Evolutionary conservation across 163 green algal species (phyloP).

Genomic region (Prototheca stagnorum): DNA sequence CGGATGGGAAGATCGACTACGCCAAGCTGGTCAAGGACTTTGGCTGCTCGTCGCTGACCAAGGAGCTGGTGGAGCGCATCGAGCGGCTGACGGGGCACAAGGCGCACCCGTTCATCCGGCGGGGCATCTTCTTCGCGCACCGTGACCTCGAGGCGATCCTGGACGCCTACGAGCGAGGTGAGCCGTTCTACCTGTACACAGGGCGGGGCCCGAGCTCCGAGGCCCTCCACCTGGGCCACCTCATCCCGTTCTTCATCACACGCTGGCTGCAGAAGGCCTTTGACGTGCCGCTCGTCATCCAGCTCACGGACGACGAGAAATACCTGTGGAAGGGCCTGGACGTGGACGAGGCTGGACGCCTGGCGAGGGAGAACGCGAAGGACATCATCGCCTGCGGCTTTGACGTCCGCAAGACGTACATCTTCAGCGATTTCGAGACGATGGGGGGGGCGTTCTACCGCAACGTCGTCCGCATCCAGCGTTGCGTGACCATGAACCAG

Average conservation of each 20-base stretch:
- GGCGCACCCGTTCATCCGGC: constrained; percentile 83
- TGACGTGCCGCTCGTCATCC: constrained; percentile 82
- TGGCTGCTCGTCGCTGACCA: constrained; percentile 58
- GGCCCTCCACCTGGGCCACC: constrained; percentile 89
- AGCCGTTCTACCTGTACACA: constrained; percentile 98
- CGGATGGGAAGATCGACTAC: constrained; percentile 83
- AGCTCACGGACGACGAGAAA: constrained; percentile 97
- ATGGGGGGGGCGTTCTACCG: constrained; percentile 85
- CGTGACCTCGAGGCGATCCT: constrained; percentile 75
- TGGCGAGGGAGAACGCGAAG: constrained; percentile 87
- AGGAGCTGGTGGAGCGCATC: constrained; percentile 55
- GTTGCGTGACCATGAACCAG: constrained; percentile 62
- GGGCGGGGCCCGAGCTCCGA: constrained; percentile 89
- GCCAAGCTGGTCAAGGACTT: constrained; percentile 80
- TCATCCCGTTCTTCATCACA: constrained; percentile 97
- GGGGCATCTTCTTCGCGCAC: constrained; percentile 91
- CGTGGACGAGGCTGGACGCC: constrained; percentile 51
- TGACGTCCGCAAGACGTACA: constrained; percentile 84
- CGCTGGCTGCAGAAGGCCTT: constrained; percentile 79
- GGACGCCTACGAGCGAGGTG: constrained; percentile 76
- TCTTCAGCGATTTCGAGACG: constrained; percentile 96
- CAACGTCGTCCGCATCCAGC: constrained; percentile 80
- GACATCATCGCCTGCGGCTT: constrained; percentile 99
- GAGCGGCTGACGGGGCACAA: constrained; percentile 62
- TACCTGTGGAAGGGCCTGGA: constrained; percentile 52